Base-by-base conservation (phyloP, 805 yeast species). In the Hanseniaspora occidentalis region DNA sequence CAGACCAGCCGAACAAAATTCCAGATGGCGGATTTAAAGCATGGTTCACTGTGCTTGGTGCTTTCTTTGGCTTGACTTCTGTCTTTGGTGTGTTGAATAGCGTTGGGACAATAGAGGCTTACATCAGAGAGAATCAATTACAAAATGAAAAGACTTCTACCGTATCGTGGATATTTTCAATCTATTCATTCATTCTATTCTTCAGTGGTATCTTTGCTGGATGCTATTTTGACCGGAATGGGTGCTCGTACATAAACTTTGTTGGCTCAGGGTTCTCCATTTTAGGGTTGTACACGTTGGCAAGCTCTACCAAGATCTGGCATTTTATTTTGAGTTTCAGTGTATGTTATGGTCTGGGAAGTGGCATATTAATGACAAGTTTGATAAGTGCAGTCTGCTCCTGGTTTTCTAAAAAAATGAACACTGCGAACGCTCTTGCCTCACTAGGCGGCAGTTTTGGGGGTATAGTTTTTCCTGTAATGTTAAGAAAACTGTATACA, bases 71-170 rank as follows among this genome's bases (percentile, higher is more conserved):
- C 0, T 60, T 71, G 11, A 57, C 69, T 5, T 70, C 73, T 2
- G 66, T 66, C 20, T 67, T 74, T 41, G 84, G 84, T 0, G 54
- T 73, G 39, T 58, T 73, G 50, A 77, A 76, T 48, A 58, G 77
- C 1, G 65, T 72, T 29, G 83, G 84, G 42, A 79, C 77, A 2
- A 65, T 77, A 26, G 77, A 77, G 53, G 67, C 79, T 0, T 73
- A 76, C 45, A 66, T 77, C 4, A 62, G 71, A 1, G 56, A 58
- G 3, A 69, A 77, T 53, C 82, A 77, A 50, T 57, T 77, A 45
- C 60, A 59, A 2, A 47, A 63, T 38, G 58, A 62, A 2, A n/a
- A n/a, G 6, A 33, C 22, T 33, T 65, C 77, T 3, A 58, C 70
- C 1, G 64, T 72, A 3, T 67, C 79, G 2, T 74, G 82, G 81